Evolutionary conservation across 2,329 filamentous ascomycete genomes (phyloP), one percentile per base, ranked within the genome.

Genomic region (Hypoxylon rubiginosum): DNA sequence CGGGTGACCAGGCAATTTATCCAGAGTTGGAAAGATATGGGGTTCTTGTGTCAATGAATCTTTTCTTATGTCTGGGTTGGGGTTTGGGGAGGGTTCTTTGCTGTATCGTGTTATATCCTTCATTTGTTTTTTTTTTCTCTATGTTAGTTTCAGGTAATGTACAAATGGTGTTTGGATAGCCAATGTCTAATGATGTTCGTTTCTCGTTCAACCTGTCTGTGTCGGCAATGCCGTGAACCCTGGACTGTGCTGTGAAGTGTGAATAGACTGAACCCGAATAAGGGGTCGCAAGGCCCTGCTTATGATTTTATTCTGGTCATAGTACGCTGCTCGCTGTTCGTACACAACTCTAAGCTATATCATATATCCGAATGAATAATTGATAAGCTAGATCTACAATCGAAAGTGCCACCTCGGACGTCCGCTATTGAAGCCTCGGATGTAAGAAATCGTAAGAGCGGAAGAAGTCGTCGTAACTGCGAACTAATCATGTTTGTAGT

Each of bases 11-110:
- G 62, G 49, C 60, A 54, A 30, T 76, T 71, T 64, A 66, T 75
- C 11, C 34, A 66, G 13, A 63, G 62, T 21, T 76, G 74, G 73
- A 73, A 73, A 50, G 56, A 69, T 36, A 71, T 65, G 50, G 72
- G 73, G 0, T 73, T 72, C 58, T 43, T 74, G 51, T 62, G 51
- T 57, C 50, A 13, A 56, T 69, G 30, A 69, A 19, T 39, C 11
- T 60, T 53, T n/a, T 17, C 28, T 54, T 17, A 26, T 48, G 36
- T 39, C 36, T 21, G 28, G 10, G 26, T 51, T 11, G 9, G 49
- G 26, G 30, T n/a, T 36, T 2, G 11, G 30, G 30, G 30, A 28
- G 36, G 34, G 4, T 34, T 34, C 26, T 21, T 57, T 13, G 26
- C 11, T 66, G 48, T 51, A 57, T 41, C 46, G 43, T 64, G 15